Evolutionary conservation across 192 early-diverging fungal species (phyloP).

Genomic region (Funneliformis geosporum): DNA sequence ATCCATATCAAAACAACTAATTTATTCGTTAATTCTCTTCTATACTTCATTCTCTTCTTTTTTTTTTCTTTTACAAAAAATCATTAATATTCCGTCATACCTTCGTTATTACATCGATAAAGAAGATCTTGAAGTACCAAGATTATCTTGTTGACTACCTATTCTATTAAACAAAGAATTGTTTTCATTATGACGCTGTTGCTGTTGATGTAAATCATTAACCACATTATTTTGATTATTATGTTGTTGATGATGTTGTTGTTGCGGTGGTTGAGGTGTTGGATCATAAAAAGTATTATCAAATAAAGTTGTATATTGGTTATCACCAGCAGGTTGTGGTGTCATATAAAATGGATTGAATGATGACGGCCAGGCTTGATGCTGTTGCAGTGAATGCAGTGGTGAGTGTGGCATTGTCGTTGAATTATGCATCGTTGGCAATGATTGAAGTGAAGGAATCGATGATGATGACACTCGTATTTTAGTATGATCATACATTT

Average conservation of each 20-base stretch:
- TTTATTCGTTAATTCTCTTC: background rate
- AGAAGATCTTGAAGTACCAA: background rate
- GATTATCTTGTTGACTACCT: background rate
- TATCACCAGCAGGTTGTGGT: background rate
- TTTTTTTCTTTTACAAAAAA: background rate
- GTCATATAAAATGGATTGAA: conserved; percentile 4
- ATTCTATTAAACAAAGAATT: background rate
- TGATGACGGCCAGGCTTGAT: background rate
- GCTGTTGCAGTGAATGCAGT: background rate
- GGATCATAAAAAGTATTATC: background rate
- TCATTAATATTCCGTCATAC: background rate
- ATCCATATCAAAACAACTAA: background rate
- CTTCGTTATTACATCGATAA: background rate
- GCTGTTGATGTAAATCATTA: background rate
- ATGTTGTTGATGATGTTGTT: background rate
- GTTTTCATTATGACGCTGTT: background rate
- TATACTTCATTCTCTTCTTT: background rate
- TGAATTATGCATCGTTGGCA: background rate
- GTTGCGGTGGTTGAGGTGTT: background rate
- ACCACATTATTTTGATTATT: background rate
- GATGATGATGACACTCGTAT: background rate
- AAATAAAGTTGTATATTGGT: background rate
- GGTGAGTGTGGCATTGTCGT: background rate
- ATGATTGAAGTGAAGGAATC: background rate
- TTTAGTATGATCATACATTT: background rate